Base-by-base conservation (phyloP, 768 basidiomycete species). In the Mycena galericulata region DNA sequence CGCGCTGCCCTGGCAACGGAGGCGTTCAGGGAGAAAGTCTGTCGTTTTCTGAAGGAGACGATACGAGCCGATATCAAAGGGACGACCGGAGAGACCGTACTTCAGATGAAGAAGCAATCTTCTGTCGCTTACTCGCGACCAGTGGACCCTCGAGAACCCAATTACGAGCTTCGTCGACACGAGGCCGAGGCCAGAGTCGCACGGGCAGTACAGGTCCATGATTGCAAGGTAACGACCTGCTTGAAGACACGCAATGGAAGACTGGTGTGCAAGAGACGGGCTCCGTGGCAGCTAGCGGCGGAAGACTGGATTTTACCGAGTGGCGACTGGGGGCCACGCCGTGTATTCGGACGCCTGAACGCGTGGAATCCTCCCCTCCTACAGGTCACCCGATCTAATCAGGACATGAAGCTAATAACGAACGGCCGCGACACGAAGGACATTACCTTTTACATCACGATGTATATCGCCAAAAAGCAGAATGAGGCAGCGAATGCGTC, bases 391-490 rank as follows among this genome's bases (percentile, higher is more conserved):
- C 58, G 75, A 0, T 74, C 73, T 59, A 87, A 87, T 66, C 75
- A 83, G 38, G 80, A 87, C 65, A 50, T 72, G 9, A 85, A 86
- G 60, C 51, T 85, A 0, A 55, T 86, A 0, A 74, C 77, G 2
- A 78, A 78, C 59, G 80, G 78, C 0, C 24, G 10, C 0, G 80
- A 82, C 0, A 84, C 82, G 0, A 75, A 73, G 27, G 72, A 77
- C 5, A 62, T 83, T 0, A 72, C 78, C 0, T 83, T 71, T 49
- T 87, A 87, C 50, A 47, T 15, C 65, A 71, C 53, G 56, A 47
- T 14, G 75, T 81, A 67, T 57, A 75, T 24, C 24, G 73, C 9
- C 18, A 71, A 40, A 45, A 78, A 77, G 34, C 80, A 80, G 54
- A 53, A 54, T 18, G 65, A 69, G 22, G 47, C 60, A 15, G 72